Percentiles rank a stretch among this genome's conserved stretches.
phyloP scores from a whole-genome alignment of 768 basidiomycete genomes.

The Galerina sulciceps region DNA sequence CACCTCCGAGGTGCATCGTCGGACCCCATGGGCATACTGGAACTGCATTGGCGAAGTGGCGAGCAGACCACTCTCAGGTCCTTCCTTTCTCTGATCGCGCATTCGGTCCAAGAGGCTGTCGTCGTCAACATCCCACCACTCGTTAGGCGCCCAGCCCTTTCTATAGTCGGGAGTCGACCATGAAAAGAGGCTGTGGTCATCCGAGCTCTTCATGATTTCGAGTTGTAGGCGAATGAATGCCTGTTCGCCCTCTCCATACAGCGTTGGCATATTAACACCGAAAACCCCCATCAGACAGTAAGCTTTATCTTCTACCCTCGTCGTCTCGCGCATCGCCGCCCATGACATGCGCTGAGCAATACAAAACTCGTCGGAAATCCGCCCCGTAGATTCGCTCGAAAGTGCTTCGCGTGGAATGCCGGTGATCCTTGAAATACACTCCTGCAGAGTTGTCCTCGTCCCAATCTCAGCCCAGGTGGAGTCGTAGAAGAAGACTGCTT shows the following conservation, averaged over 20 bases:
- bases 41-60: no score
- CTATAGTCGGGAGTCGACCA: background rate
- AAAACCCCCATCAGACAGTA: background rate
- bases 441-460: background rate
- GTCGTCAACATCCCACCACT: no score
- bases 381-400: background rate
- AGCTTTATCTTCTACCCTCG: background rate
- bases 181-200: background rate
- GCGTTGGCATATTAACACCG: background rate
- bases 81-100: no score
- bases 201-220: background rate
- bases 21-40: no score
- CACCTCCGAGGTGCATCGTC: no score
- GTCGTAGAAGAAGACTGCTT: constrained; percentile 9
- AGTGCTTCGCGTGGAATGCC: background rate
- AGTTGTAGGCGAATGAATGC: background rate
- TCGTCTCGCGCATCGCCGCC: background rate
- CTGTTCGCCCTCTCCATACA: background rate
- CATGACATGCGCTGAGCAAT: background rate
- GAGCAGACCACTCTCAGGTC: no score
- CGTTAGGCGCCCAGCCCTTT: no score
- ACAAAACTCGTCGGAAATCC: background rate
- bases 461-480: background rate
- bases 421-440: background rate
- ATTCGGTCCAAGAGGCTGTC: no score